Evolutionary conservation across 805 yeast species (phyloP), one percentile per base, ranked within the genome.

Genomic region (Hemisphaericaspora nanyangensis): DNA sequence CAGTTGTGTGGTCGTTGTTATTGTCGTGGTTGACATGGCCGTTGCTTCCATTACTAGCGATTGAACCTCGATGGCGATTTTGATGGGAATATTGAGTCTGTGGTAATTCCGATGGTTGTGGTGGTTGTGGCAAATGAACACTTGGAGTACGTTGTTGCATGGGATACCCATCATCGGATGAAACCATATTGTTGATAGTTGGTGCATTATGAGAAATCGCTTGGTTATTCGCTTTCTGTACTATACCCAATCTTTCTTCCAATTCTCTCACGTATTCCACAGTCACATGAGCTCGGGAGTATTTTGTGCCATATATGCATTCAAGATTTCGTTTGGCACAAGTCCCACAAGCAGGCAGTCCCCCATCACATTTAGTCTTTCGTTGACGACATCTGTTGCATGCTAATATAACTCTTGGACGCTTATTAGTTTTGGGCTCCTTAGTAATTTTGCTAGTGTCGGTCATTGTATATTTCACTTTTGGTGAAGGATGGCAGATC

Each of bases 321-420:
- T 35, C 34, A 15, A 34, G 18, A 11, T 37, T 31, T 16, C 43
- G 19, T 29, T 43, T 43, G 10, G 10, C 19, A 30, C 46, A 42
- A 7, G 34, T 26, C 8, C 44, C 44, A 33, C 46, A 40, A 12
- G 22, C 17, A 7, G 46, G 46, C 18, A 33, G 44, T 15, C 11
- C 29, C 7, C 44, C 44, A 30, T 43, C 46, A 30, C 46, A 43
- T 20, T 38, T 36, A 19, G 44, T 43, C 35, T 43, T 43, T 17
- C 46, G 18, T 17, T 40, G 44, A 22, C 46, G 38, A 29, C 46
- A 43, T 16, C 41, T 33, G 10, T 43, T 42, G n/a, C 46, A 43
- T n/a, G 46, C 46, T 6, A 43, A 17, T 10, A 33, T 29, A 10
- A 39, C 46, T 16, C 44, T 31, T 24, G 40, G 32, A 33, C 35